Evolutionary conservation across 176 grass and related monocot genomes (phyloP).

Genomic region (Carex pumila): DNA sequence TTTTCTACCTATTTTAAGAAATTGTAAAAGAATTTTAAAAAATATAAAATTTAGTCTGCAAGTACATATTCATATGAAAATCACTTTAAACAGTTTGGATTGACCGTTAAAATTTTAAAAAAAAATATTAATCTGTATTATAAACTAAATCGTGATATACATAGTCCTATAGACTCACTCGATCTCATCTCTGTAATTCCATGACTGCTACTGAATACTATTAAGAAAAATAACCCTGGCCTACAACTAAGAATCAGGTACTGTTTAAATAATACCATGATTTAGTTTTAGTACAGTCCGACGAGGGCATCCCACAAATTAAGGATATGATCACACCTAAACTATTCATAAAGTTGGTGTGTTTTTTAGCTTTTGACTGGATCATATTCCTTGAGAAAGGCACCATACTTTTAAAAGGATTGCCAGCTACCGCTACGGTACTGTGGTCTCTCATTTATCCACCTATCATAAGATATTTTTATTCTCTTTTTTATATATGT

Average conservation of each 20-base stretch:
- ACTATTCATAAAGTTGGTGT: background rate
- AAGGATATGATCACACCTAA: background rate
- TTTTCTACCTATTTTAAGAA: too few relatives aligned
- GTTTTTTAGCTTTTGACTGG: background rate
- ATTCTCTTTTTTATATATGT: too few relatives aligned
- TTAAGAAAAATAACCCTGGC: background rate
- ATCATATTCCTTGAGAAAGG: background rate
- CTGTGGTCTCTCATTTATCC: background rate
- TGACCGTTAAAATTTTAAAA: too few relatives aligned
- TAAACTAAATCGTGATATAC: too few relatives aligned
- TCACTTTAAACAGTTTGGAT: too few relatives aligned
- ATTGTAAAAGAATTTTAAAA: too few relatives aligned
- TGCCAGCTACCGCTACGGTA: background rate
- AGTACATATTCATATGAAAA: too few relatives aligned
- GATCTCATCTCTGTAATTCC: background rate
- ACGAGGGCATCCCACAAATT: background rate
- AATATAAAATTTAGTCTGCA: too few relatives aligned
- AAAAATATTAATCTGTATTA: too few relatives aligned
- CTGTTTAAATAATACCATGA: background rate
- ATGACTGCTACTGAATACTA: background rate
- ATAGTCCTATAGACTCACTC: too few relatives aligned
- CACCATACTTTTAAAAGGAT: background rate
- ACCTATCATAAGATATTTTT: background rate
- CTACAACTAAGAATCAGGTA: background rate
- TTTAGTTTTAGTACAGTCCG: background rate